phyloP scores from a whole-genome alignment of 23 red algal species.

The Pyropia yezoensis region DNA sequence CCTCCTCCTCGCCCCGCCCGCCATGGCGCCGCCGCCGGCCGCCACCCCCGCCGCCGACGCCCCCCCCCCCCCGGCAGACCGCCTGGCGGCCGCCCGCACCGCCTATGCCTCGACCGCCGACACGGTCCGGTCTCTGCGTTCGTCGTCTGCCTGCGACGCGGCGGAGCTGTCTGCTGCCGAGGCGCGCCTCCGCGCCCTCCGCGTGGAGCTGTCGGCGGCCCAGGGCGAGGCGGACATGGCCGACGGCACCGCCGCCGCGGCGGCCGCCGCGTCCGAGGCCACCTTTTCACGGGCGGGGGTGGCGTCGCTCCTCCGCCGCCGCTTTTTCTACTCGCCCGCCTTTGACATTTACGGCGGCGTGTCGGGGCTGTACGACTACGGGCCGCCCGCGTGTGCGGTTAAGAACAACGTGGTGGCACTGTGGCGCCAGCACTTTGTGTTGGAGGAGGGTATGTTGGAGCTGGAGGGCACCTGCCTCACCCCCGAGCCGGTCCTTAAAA shows the following conservation, averaged over 20 bases:
- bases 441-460: constrained; percentile 95
- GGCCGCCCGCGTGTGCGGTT: constrained; percentile 86
- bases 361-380: constrained; percentile 93
- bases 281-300: constrained; percentile 23
- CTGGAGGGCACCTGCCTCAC: constrained; percentile 85
- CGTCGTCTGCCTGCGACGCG: not conserved
- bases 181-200: constrained; percentile 15
- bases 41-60: no score
- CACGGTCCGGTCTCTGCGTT: constrained; percentile 20
- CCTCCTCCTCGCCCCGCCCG: no score
- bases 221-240: constrained; percentile 4
- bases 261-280: constrained; percentile 3
- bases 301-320: constrained; percentile 49
- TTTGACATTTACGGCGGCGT: constrained; percentile 99
- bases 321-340: constrained; percentile 87
- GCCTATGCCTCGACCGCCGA: constrained; percentile 22
- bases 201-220: constrained; percentile 20
- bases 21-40: no score
- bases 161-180: constrained; percentile 14
- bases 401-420: constrained; percentile 78
- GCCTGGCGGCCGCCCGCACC: constrained; percentile 11
- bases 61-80: no score
- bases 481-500: constrained; percentile 69
- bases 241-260: not conserved
- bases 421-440: constrained; percentile 92